phyloP scores from a whole-genome alignment of 2,329 filamentous ascomycete species.

The Aspergillus pseudoglaucus region DNA sequence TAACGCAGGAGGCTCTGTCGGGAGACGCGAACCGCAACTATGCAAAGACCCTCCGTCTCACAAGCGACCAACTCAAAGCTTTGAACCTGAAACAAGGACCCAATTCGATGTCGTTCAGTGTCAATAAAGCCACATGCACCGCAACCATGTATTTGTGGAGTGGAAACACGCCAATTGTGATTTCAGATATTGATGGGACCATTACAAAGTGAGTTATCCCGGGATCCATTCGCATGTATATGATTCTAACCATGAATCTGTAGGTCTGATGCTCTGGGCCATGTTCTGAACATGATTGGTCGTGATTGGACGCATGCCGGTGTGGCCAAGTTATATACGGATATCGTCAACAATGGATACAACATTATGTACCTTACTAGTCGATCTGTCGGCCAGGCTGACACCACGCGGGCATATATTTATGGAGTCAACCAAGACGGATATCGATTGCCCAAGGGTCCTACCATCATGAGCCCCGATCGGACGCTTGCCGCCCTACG shows the following conservation, averaged over 20 bases:
- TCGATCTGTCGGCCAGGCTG: conserved; percentile 86
- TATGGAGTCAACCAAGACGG: conserved; percentile 84
- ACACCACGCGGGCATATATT: conserved; percentile 82
- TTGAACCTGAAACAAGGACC: conserved; percentile 75
- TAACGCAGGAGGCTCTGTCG: conserved; percentile 39
- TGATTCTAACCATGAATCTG: conserved; percentile 6
- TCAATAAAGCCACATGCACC: conserved; percentile 86
- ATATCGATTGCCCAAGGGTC: conserved; percentile 78
- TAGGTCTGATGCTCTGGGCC: conserved; percentile 78
- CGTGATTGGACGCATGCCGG: conserved; percentile 97
- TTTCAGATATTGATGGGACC: conserved; percentile 97
- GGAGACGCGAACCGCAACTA: conserved; percentile 78
- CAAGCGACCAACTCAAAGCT: conserved; percentile 88
- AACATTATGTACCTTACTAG: conserved; percentile 98
- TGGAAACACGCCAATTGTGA: conserved; percentile 85
- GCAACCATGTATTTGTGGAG: conserved; percentile 94
- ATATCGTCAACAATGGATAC: conserved; percentile 92
- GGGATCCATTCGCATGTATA: not conserved
- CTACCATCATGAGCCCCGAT: conserved; percentile 91
- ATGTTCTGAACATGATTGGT: conserved; percentile 93
- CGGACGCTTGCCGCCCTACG: conserved; percentile 88
- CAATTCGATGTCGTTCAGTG: conserved; percentile 92
- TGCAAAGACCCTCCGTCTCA: conserved; percentile 90
- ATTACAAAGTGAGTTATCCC: conserved; percentile 69
- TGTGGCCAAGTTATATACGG: conserved; percentile 93